Conservation (phyloP, 768 basidiomycete genomes). For the Coprinopsis sp. region DNA sequence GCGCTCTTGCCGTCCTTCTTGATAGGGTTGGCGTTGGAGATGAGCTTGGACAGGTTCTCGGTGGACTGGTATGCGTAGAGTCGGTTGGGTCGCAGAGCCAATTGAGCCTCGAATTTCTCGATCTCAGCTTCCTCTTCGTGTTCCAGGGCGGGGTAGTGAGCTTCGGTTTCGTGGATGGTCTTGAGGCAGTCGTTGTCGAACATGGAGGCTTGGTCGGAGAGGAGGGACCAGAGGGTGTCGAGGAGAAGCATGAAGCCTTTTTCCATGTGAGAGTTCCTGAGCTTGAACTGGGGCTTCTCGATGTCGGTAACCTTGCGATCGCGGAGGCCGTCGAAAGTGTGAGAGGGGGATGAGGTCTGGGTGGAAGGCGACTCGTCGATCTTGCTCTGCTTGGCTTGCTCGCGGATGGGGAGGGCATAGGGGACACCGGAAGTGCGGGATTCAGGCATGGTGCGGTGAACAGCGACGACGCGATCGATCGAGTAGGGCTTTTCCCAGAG, state of each 20-base stretch:
- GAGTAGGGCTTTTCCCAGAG: conserved; percentile 1
- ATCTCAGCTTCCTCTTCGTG: neutral
- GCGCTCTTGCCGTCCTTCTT: neutral
- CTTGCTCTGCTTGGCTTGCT: neutral
- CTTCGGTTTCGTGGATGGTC: conserved; percentile 7
- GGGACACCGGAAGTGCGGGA: neutral
- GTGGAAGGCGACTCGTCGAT: neutral
- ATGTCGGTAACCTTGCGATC: neutral
- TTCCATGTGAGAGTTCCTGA: conserved; percentile 1
- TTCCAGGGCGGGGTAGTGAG: neutral
- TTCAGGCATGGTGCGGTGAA: neutral
- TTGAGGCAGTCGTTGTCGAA: neutral
- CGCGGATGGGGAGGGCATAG: neutral
- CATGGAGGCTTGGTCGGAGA: conserved; percentile 2
- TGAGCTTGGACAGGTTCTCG: neutral
- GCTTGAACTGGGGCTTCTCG: neutral
- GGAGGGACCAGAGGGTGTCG: neutral
- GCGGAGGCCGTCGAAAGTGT: neutral
- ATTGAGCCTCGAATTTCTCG: neutral
- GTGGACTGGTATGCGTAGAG: neutral
- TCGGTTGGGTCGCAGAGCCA: conserved; percentile 2
- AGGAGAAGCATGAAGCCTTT: conserved; percentile 2
- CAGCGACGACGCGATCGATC: neutral
- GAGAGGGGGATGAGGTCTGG: neutral
- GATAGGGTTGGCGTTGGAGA: neutral